Evolutionary conservation across 164 flowering plant species (phyloP), one percentile per base, ranked within the genome.

Genomic region (Macadamia integrifolia): DNA sequence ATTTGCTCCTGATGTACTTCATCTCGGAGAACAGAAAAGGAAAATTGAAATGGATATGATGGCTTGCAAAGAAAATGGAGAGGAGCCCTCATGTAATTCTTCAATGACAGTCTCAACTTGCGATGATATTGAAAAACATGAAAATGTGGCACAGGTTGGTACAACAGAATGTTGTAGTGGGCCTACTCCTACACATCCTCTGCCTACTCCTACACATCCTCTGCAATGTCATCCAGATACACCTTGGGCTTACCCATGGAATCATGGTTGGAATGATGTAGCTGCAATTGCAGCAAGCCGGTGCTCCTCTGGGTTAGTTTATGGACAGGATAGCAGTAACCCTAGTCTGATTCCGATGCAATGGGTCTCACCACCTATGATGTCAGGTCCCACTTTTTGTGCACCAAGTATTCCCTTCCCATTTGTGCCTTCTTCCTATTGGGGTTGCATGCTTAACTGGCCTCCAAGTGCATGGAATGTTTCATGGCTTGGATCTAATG

Each of bases 381-480:
- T 75, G 57, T 71, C 72, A 31, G 73, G 76, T 61, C 80, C 79
- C 18, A 72, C 78, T 1, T 67, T 77, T 46, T 73, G 76, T 61
- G 53, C 76, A 3, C 80, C 86, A 3, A 72, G 59, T 62, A 66
- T 76, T 29, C 73, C 83, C 6, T 68, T 78, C 23, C 85, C 78
- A 48, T 72, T 82, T 60, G 72, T 79, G 18, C 81, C 80, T 15
- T 71, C 83, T 13, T 69, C 89, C 30, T 82, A 73, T 53, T 78
- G 76, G 85, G 78, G 79, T 53, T 80, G 79, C 73, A 60, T 77
- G 77, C 81, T 81, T n/a, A 64, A 71, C 28, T 79, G 81, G 84
- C 63, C 78, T 55, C 69, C 78, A 3, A 72, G 72, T 32, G 30
- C 78, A 35, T 77, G 80, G 67, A 68, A 66, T 69, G 23, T 70